Base-by-base conservation (phyloP, 768 basidiomycete genomes). In the Podaxis carcinomalis region DNA sequence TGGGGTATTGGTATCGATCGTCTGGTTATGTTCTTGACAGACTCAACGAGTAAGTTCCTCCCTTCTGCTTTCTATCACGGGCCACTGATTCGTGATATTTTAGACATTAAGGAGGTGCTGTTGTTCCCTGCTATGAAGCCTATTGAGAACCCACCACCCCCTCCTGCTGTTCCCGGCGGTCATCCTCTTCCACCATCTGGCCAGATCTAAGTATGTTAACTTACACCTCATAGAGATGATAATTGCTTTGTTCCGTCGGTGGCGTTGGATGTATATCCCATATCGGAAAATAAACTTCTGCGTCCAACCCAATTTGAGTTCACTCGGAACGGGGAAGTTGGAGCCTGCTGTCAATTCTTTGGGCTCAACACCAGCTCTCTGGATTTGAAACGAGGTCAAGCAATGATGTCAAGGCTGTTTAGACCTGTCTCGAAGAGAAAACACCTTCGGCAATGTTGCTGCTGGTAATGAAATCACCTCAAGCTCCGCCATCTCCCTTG, bases 101-200 rank as follows among this genome's bases (percentile, higher is more conserved):
- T 68, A 93, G 92, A 97, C 70, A 95, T 96, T 82, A 98, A 98
- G 83, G 95, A 96, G 72, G 95, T 98, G 37, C 76, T 98, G 39
- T 75, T 96, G 47, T 98, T 98, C 92, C 94, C 95, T 19, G 95
- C 95, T 1, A 97, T 98, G 95, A 93, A 93, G 83, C 95, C 94
- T 5, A 75, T 83, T 37, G 87, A 88, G 59, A 80, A 75, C 0
- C 66, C 72, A 3, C 67, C 83, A 0, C 60, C 66, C 16, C 53
- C 66, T 52, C 42, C 62, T 16, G 67, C 63, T 44, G 64, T 59
- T 2, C 64, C 67, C 19, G 71, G 68, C 10, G 70, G 68, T 13
- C 69, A 67, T 36, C 65, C 66, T 23, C 68, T 75, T 51, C 71
- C 61, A 10, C 69, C 70, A 23, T 75, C 75, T 10, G 74, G 72